Evolutionary conservation across 208 protist genomes (phyloP).

Genomic region (Wallacemonas sp.): DNA sequence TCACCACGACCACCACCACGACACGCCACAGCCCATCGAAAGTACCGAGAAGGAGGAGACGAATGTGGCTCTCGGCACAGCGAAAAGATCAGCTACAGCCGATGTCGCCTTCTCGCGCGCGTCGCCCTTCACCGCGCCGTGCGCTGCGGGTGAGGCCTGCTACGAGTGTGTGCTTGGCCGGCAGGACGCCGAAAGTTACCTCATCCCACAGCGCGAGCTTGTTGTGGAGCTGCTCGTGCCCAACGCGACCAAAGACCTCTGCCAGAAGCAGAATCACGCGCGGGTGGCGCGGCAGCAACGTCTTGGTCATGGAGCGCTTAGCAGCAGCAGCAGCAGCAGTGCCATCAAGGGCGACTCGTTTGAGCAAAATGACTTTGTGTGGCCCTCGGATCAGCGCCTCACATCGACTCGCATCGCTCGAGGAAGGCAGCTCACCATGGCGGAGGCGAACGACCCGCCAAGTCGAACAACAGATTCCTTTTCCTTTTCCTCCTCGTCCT

Average conservation of each 20-base stretch:
- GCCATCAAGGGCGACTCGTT: background rate
- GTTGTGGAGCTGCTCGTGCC: constrained; percentile 65
- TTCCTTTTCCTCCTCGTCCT: too few relatives aligned
- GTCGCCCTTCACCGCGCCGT: background rate
- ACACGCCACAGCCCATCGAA: background rate
- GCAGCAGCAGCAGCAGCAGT: constrained; percentile 13
- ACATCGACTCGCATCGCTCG: constrained; percentile 30
- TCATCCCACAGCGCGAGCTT: constrained; percentile 79
- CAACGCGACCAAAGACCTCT: constrained; percentile 35
- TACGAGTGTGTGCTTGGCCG: constrained; percentile 33
- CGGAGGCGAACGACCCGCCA: constrained; percentile 22
- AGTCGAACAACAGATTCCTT: background rate
- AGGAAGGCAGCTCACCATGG: constrained; percentile 34
- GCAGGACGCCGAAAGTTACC: constrained; percentile 66
- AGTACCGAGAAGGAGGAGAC: background rate
- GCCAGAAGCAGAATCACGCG: constrained; percentile 52
- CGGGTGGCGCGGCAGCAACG: constrained; percentile 43
- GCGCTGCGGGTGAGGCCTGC: background rate
- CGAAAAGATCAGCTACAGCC: background rate
- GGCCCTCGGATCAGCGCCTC: constrained; percentile 34
- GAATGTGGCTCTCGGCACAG: background rate
- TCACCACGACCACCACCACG: too few relatives aligned
- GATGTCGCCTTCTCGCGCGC: background rate
- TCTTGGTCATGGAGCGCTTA: constrained; percentile 21
- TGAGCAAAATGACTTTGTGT: too few relatives aligned